Conservation (phyloP, 106 monocot genomes). For the Ottelia alismoides region DNA sequence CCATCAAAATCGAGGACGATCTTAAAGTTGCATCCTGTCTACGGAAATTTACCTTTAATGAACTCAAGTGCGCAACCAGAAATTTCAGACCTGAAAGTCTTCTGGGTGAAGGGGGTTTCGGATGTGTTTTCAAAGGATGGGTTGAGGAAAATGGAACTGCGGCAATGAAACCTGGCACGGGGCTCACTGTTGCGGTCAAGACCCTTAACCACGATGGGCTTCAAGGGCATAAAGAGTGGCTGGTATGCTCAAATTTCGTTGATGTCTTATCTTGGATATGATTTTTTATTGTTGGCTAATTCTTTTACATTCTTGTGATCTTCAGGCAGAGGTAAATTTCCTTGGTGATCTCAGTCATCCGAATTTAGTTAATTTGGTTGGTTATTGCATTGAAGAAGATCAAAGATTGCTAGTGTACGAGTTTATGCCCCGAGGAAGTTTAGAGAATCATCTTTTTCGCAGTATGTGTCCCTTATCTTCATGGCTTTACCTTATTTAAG, state of each 20-base stretch:
- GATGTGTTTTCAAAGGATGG: too few species aligned
- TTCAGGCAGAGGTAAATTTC: constrained; percentile 28
- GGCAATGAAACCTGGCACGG: too few species aligned
- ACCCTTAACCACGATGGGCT: constrained; percentile 29
- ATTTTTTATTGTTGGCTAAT: too few species aligned
- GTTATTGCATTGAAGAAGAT: constrained; percentile 25
- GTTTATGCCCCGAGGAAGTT: constrained; percentile 23
- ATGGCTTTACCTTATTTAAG: too few species aligned
- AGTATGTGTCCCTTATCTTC: too few species aligned
- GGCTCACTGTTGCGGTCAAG: constrained; percentile 28
- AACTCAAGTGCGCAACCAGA: constrained; percentile 22
- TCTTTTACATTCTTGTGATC: too few species aligned
- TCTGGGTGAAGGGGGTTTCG: too few species aligned
- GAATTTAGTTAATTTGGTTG: constrained; percentile 23
- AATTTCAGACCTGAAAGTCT: too few species aligned
- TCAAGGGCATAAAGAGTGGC: too few species aligned
- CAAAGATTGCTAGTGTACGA: constrained; percentile 23
- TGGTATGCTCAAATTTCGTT: too few species aligned
- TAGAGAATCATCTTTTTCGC: constrained; percentile 27
- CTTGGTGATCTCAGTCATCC: constrained; percentile 26
- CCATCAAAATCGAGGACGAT: constrained; percentile 10
- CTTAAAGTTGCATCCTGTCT: constrained; percentile 17
- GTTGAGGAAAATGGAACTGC: too few species aligned
- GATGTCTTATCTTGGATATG: too few species aligned
- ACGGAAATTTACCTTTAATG: constrained; percentile 21